A percentile compares a stretch with the other conserved stretches of the same genome.
Conservation (phyloP, 1,284 basidiomycete species). For the Malassezia vespertilionis region DNA sequence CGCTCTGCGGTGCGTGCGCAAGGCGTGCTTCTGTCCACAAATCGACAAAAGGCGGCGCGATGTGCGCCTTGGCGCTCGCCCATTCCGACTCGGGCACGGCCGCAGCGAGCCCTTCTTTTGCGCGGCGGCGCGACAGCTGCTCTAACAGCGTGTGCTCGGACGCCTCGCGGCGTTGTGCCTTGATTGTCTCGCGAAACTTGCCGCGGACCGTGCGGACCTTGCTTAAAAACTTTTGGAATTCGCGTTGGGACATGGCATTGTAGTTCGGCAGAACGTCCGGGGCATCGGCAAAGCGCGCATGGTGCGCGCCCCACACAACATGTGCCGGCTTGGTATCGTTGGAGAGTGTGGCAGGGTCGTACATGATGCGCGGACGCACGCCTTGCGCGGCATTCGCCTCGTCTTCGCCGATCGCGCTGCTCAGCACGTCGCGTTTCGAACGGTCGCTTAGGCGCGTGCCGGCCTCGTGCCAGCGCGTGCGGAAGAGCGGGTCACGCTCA, state of each 20-base stretch:
- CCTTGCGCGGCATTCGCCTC: constrained; percentile 15
- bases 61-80: constrained; percentile 18
- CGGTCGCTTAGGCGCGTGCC: constrained; percentile 23
- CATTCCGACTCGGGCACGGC: constrained; percentile 24
- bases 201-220: constrained; percentile 20
- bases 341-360: constrained; percentile 12
- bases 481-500: constrained; percentile 33
- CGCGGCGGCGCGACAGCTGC: constrained; percentile 18
- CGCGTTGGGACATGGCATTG: constrained; percentile 25
- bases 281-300: constrained; percentile 20
- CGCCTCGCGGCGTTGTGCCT: constrained; percentile 19
- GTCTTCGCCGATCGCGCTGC: constrained; percentile 13
- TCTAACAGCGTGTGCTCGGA: constrained; percentile 23
- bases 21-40: constrained; percentile 25
- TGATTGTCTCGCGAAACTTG: constrained; percentile 20
- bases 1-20: constrained; percentile 18
- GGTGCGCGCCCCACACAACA: constrained; percentile 18
- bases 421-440: constrained; percentile 12
- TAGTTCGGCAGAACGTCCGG: constrained; percentile 35
- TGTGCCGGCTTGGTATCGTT: constrained; percentile 2
- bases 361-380: constrained; percentile 22
- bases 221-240: constrained; percentile 29
- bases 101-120: constrained; percentile 20
- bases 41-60: constrained; percentile 17
- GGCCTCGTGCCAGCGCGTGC: constrained; percentile 31